Conservation (phyloP, 495 filamentous ascomycete genomes). For the Sporormia fimetaria region DNA sequence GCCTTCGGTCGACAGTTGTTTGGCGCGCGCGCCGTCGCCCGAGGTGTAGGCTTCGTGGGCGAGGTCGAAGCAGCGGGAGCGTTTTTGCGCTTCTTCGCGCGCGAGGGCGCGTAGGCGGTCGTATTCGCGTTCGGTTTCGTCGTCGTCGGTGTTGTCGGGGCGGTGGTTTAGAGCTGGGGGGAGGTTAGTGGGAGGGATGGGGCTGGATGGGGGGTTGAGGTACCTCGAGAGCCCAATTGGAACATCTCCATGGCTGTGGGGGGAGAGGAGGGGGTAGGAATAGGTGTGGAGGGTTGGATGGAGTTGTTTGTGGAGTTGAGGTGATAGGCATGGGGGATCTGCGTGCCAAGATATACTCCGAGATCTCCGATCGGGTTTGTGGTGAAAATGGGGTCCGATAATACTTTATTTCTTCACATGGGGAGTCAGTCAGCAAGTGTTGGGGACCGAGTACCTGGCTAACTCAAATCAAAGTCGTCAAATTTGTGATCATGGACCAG, state of each 20-base stretch:
- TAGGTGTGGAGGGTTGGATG: background rate
- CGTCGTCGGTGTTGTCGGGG: slow-evolving; percentile 46
- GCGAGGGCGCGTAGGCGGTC: slow-evolving; percentile 81
- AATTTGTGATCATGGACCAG: too few species aligned
- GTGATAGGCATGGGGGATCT: slow-evolving; percentile 7
- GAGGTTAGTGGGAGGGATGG: slow-evolving; percentile 8
- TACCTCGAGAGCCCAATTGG: slow-evolving; percentile 50
- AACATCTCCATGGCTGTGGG: slow-evolving; percentile 50
- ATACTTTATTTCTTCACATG: too few species aligned
- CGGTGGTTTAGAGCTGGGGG: slow-evolving; percentile 70
- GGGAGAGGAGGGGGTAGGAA: background rate
- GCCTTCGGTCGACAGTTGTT: slow-evolving; percentile 69
- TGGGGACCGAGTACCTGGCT: too few species aligned
- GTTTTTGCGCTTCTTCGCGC: slow-evolving; percentile 62
- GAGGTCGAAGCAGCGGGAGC: slow-evolving; percentile 63
- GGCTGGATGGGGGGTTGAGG: slow-evolving; percentile 21
- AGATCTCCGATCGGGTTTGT: slow-evolving; percentile 16
- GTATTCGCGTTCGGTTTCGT: slow-evolving; percentile 90
- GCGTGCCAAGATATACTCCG: slow-evolving; percentile 18
- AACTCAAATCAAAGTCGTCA: too few species aligned
- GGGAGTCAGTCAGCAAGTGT: too few species aligned
- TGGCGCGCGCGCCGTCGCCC: slow-evolving; percentile 69
- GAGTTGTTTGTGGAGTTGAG: background rate
- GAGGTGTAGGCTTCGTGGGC: slow-evolving; percentile 67
- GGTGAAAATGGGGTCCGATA: too few species aligned